phyloP scores from a whole-genome alignment of 106 monocot species.

The Iris macrosiphon region DNA sequence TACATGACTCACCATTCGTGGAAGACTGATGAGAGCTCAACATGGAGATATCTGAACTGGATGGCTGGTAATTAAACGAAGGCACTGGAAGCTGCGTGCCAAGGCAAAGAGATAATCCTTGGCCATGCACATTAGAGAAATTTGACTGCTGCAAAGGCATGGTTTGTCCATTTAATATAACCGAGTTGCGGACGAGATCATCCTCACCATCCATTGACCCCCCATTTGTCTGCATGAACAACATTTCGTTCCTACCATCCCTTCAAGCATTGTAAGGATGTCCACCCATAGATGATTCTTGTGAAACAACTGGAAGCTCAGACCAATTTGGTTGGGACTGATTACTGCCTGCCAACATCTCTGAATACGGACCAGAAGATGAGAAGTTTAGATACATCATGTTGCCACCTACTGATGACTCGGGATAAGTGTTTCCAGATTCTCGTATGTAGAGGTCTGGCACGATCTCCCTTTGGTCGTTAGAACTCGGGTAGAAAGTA shows the following conservation, averaged over 20 bases:
- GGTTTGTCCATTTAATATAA: constrained; percentile 36
- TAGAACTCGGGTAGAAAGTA: constrained; percentile 56
- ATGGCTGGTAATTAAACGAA: constrained; percentile 43
- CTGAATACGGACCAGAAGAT: constrained; percentile 37
- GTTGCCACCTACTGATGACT: constrained; percentile 37
- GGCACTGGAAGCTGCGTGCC: constrained; percentile 65
- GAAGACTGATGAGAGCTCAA: constrained; percentile 33
- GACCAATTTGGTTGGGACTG: constrained; percentile 26
- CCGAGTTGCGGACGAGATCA: constrained; percentile 23
- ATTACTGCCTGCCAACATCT: constrained; percentile 29
- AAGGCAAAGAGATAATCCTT: constrained; percentile 86
- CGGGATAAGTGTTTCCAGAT: constrained; percentile 24
- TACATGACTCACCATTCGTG: constrained; percentile 19
- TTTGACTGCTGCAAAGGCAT: constrained; percentile 39
- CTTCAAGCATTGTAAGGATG: constrained; percentile 26
- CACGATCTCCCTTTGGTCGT: constrained; percentile 54
- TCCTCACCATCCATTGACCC: constrained; percentile 20
- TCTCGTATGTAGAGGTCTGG: constrained; percentile 34
- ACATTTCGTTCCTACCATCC: constrained; percentile 47
- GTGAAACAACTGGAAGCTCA: constrained; percentile 48
- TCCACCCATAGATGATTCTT: constrained; percentile 28
- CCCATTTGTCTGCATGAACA: constrained; percentile 34
- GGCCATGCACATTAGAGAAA: constrained; percentile 42
- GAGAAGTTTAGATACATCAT: constrained; percentile 43
- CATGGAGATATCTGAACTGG: constrained; percentile 29